These are phyloP conservation scores for Rhizopus sp. DNA, from an alignment of 371 early-diverging fungal species.

Conservation along the genomic window DNA sequence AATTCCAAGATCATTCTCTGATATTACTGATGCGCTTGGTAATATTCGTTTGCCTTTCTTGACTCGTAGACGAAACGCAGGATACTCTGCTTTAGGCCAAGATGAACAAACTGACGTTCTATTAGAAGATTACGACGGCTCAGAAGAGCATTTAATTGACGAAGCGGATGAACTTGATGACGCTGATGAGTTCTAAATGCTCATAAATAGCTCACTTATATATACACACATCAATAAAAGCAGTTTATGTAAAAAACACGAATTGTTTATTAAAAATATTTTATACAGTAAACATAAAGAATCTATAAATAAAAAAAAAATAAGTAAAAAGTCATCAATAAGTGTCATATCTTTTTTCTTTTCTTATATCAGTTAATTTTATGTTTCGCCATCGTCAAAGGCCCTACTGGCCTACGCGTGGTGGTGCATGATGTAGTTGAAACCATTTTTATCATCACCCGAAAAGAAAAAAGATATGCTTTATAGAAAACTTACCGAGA, in stretches of 20 bases:
- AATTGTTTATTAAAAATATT: background rate
- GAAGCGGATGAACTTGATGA: slow-evolving; percentile 45
- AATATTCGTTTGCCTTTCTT: slow-evolving; percentile 34
- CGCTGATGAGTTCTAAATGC: slow-evolving; percentile 42
- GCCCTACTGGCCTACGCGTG: slow-evolving; percentile 21
- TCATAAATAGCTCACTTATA: no score
- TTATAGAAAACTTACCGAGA: slow-evolving; percentile 12
- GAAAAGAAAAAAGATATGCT: slow-evolving; percentile 6
- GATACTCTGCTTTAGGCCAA: slow-evolving; percentile 47
- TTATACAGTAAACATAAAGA: background rate
- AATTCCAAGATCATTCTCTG: slow-evolving; percentile 33
- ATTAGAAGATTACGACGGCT: slow-evolving; percentile 53
- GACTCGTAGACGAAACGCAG: slow-evolving; percentile 20
- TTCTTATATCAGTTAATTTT: slow-evolving; percentile 18
- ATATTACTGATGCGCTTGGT: slow-evolving; percentile 25
- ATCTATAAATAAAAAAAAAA: background rate
- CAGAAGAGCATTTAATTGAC: slow-evolving; percentile 42
- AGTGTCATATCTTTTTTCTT: slow-evolving; percentile 9
- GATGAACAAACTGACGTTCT: slow-evolving; percentile 51
- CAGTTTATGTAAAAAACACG: no score
- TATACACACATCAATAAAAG: no score
- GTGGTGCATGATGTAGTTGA: slow-evolving; percentile 29
- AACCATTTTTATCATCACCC: slow-evolving; percentile 25
- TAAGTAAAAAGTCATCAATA: background rate
- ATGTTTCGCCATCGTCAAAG: slow-evolving; percentile 23